Base-by-base conservation (phyloP, 2,329 filamentous ascomycete species). In the Colletotrichum endophyticum region DNA sequence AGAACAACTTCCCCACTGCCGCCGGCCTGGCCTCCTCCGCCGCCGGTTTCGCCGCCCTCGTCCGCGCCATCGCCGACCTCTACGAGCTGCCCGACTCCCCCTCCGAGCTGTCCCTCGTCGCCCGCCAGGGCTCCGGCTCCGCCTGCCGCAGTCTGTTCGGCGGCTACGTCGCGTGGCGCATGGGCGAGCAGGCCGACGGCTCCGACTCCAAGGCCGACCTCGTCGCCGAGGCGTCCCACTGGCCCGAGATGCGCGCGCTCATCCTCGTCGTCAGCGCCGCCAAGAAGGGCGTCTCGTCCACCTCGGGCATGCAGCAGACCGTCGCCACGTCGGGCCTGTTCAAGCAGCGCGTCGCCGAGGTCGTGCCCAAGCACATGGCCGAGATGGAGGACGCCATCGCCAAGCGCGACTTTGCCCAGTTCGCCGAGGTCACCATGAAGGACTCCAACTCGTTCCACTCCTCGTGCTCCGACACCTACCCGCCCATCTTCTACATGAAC, bases 1-100 rank as follows among this genome's bases (percentile, higher is more conserved):
- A 97, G 88, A 99, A 99, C 91, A 99, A 99, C 91, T 99, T 99
- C 90, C 97, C 97, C 78, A 99, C 97, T 4, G 97, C 97, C 30
- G 97, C 97, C 6, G 97, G 97, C 8, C 92, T 99, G 19, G 93
- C 93, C 6, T 94, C 91, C 22, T 94, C 93, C 0, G 93, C 93
- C 2, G 93, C 93, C 2, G 93, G 93, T 7, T 94, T 94, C 78
- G 93, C 93, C 4, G 93, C 93, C 25, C 87, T 94, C 8, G 92
- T 99, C 25, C 92, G 96, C 75, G 96, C 95, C 79, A 95, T 99
- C 80, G 97, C 97, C 44, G 92, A 99, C 84, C 91, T 99, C 56
- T 99, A 99, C 88, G 90, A 95, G 84, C 92, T 99, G 8, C 93
- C 94, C 6, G 91, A 95, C 76, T 93, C 93, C 0, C 94, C 96